A percentile compares a stretch with the other conserved stretches of the same genome.
These are phyloP conservation scores for Phytopythium sindhum DNA, from an alignment of 352 stramenopile genomes.

Conservation along the genomic window DNA sequence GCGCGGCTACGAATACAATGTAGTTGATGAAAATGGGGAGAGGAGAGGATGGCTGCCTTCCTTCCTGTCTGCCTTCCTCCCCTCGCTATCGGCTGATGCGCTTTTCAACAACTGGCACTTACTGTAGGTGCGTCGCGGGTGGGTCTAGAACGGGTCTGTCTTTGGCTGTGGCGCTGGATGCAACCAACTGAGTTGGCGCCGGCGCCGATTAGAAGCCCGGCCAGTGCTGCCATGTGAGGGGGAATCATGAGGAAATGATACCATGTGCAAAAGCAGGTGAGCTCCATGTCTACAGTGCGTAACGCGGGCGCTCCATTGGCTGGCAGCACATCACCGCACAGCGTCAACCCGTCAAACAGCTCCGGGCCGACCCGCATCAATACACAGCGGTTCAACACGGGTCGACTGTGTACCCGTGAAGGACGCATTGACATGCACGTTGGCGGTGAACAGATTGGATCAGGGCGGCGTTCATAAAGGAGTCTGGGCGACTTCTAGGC, in stretches of 20 bases:
- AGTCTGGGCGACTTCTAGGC: no score
- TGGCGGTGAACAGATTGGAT: background rate
- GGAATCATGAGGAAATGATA: background rate
- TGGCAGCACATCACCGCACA: background rate
- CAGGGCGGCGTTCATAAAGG: no score
- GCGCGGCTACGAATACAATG: no score
- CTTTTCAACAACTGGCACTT: background rate
- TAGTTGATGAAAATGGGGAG: background rate
- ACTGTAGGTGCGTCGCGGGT: background rate
- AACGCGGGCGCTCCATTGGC: background rate
- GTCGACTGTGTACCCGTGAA: no score
- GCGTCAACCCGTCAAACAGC: background rate
- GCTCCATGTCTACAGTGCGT: constrained; percentile 2
- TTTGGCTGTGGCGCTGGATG: background rate
- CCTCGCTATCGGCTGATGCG: background rate
- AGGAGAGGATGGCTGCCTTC: background rate
- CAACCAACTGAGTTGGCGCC: background rate
- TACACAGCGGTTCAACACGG: background rate
- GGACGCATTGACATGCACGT: background rate
- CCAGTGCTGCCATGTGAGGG: background rate
- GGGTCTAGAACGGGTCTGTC: background rate
- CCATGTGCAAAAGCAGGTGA: constrained; percentile 12
- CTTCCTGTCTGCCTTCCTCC: background rate
- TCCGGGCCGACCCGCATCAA: background rate
- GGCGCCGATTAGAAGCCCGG: background rate